Evolutionary conservation across 371 early-diverging fungal genomes (phyloP), one percentile per base, ranked within the genome.

Genomic region (Mucor sp.): DNA sequence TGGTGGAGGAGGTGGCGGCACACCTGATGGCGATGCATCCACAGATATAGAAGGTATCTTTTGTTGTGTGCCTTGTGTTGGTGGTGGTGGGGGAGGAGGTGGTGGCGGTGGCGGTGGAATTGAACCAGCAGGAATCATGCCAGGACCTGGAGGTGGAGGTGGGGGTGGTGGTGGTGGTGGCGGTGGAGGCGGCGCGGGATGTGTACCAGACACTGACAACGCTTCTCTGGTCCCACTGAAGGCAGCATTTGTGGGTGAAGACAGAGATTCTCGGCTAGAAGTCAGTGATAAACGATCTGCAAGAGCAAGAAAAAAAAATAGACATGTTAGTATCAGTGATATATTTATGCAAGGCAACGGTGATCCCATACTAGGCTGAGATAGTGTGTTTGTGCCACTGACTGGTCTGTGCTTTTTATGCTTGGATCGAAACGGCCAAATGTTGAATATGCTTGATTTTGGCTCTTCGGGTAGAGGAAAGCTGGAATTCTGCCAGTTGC

Each of bases 61-160:
- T 7, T 14, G 53, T 6, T 53, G 27, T 27, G 14, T 12, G 7
- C 6, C 23, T 25, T 53, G 57, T 6, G 43, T 27, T n/a, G 68
- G 63, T 2, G 70, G 70, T 25, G 69, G 66, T 1, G 74, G 74
- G 12, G 74, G 74, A n/a, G 71, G 66, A 7, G 61, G 61, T 19
- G 62, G 59, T 12, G 59, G 59, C 6, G 59, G 59, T 3, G 59
- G 59, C 28, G 63, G 56, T 5, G 57, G 17, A 4, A 56, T 32
- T 6, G 17, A 17, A 35, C 28, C 63, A 17, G 41, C 6, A 25
- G 55, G 37, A 39, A 37, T 63, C 15, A 2, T 48, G 1, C 35
- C 50, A 33, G 53, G 12, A 9, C 39, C 50, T 37, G 48, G 27
- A 55, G 19, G 11, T 11, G 23, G 15, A 28, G 33, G 33, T 41